Percentiles rank a stretch among this genome's conserved stretches.
phyloP scores from a whole-genome alignment of 2,329 filamentous ascomycete genomes.

The Chrysosporium keratinophilum region DNA sequence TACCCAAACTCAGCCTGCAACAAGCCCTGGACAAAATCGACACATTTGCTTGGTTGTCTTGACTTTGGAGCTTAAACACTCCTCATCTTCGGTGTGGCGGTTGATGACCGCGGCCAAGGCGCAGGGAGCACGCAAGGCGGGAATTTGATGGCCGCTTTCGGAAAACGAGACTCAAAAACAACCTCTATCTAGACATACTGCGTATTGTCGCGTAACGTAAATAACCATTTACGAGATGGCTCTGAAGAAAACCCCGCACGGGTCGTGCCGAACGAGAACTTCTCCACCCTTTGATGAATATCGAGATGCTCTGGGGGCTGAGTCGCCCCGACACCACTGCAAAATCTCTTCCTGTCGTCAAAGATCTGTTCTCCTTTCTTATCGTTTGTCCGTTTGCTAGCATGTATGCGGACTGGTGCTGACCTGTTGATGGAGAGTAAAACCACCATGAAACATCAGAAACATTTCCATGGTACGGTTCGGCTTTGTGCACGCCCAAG shows the following conservation, averaged over 20 bases:
- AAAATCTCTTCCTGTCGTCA: no score
- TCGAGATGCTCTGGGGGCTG: neutral
- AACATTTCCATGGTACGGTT: neutral
- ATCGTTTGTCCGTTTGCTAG: no score
- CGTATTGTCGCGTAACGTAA: neutral
- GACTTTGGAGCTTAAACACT: neutral
- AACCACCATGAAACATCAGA: neutral
- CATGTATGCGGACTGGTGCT: no score
- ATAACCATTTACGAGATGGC: neutral
- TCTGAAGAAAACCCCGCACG: neutral
- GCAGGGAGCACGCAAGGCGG: neutral
- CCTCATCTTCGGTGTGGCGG: constrained; percentile 1
- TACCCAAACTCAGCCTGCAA: no score
- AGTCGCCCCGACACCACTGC: neutral
- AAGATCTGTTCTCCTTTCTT: no score
- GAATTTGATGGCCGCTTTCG: neutral
- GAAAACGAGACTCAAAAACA: neutral
- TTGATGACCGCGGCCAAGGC: neutral
- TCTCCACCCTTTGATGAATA: neutral
- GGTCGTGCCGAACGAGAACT: neutral
- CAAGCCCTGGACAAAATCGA: no score
- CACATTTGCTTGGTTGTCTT: neutral
- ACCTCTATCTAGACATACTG: neutral
- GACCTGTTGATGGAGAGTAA: neutral
- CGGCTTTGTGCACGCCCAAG: neutral